Evolutionary conservation across 1,284 basidiomycete species (phyloP), one percentile per base, ranked within the genome.

Genomic region (Termitomyces sp.): DNA sequence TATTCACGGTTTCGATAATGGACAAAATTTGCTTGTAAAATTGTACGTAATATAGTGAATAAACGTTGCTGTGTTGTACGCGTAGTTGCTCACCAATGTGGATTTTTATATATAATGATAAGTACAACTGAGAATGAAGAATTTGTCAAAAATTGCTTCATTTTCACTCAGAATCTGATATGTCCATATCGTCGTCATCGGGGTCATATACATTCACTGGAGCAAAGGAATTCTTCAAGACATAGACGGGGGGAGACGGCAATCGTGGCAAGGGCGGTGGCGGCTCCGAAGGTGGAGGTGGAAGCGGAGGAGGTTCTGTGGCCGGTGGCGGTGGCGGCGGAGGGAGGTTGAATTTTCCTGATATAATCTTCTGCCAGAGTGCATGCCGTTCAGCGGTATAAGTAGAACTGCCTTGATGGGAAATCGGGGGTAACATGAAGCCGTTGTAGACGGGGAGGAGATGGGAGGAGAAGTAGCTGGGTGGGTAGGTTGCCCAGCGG

Each of bases 401-500:
- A 5, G 74, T 75, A 13, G 65, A 62, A 51, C 69, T 63, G 40
- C 50, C 67, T 31, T 61, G 55, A 15, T 61, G 58, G 12, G 54
- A 58, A 36, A 74, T 50, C 54, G 69, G 66, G 19, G 79, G 73
- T 53, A 81, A 67, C 39, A 62, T 55, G 24, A 56, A 49, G 40
- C 77, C 77, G 19, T 68, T 74, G 63, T 86, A 88, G 1, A 82
- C 59, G 1, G 82, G 78, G 10, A 89, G 76, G 28, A 74, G 71
- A 24, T 72, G 68, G 24, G 73, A 83, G 8, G 78, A 79, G 64
- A 89, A 89, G 58, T 82, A 77, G 2, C 78, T 76, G 31, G 71
- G 64, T 3, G 85, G 82, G 61, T 85, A 90, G 28, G 58, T 63
- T 3, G 84, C 87, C 87, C 86, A 88, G 45, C 86, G 76, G 26